Evolutionary conservation across 2,329 filamentous ascomycete species (phyloP), one percentile per base, ranked within the genome.

Genomic region (Colletotrichum navitas): DNA sequence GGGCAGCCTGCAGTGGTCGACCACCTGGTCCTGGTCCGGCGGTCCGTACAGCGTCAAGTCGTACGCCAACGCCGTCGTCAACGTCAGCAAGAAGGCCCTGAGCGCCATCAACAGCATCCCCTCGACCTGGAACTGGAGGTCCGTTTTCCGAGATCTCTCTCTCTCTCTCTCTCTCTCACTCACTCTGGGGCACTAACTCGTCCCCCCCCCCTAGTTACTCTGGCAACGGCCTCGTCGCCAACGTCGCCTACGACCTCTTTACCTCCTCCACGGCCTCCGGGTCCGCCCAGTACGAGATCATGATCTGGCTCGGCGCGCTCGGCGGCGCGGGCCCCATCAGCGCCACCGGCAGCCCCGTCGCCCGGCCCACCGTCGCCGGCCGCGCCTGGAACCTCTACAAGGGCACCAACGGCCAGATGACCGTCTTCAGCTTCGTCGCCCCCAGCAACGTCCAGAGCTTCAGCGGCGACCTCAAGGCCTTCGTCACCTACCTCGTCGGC

Each of bases 211-310:
- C 21, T 85, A 79, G 76, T 56, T 81, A 82, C 73, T 75, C 75
- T 21, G 80, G 80, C 43, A 76, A 49, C 26, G 75, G 76, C 55
- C 68, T 82, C 63, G 81, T 89, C 34, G 85, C 87, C 49, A 83
- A 91, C 76, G 89, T 91, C 2, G 81, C 88, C 18, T 91, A 90
- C 77, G 88, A 91, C 77, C 79, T 91, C 51, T 91, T 90, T 83
- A 88, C 89, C 41, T 81, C 82, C 18, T 80, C 81, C 21, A 83
- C 85, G 16, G 82, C 83, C 14, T 80, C 84, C 1, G 79, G 78
- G 58, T 77, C 69, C 7, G 76, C 85, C 36, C 81, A 88, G 76
- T 90, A 89, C 78, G 90, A 91, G 80, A 85, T 91, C 78, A 91
- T 92, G 90, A 83, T 91, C 76, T 92, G 90, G 90, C 82, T 91